Base-by-base conservation (phyloP, 805 yeast genomes). In the Candida silvatica region DNA sequence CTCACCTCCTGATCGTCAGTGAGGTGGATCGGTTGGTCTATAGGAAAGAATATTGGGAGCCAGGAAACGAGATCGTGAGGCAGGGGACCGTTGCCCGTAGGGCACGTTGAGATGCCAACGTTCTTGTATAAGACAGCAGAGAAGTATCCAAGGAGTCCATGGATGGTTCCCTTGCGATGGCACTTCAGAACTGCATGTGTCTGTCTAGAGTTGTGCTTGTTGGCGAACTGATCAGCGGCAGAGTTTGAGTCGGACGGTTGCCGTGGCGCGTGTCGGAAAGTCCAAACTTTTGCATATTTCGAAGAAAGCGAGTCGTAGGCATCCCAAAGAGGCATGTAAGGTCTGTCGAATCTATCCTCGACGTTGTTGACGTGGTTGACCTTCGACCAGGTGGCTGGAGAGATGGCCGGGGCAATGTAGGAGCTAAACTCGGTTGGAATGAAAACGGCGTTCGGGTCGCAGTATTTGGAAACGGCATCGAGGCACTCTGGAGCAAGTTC, bases 401-500 rank as follows among this genome's bases (percentile, higher is more conserved):
- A 61, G 38, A 69, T 73, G 0, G 80, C 69, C 0, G 96, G 95
- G 3, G 80, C 77, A 8, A 82, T 49, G 38, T 61, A 75, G 12
- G 81, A 68, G 1, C 77, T 52, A 48, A 80, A 77, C 5, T 67
- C 60, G 35, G 66, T 59, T 9, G 90, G 90, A 25, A 81, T 79
- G 57, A 71, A 77, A 16, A 74, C 55, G 3, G 84, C 80, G 45
- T 58, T 35, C 54, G 69, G 45, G 55, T 72, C 67, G 46, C 68
- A 39, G 45, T 49, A 45, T 32, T 48, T 42, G 34, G 70, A 68
- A 14, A 66, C 47, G 1, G 67, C 58, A 30, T 61, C 62, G 3
- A 85, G 54, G 38, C 92, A 78, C 52, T 88, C 97, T 0, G 97
- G 97, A 6, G 84, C 69, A 14, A 85, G 64, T 52, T 88, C 97